Base-by-base conservation (phyloP, 2,329 filamentous ascomycete species). In the Diplodia scrobiculata region DNA sequence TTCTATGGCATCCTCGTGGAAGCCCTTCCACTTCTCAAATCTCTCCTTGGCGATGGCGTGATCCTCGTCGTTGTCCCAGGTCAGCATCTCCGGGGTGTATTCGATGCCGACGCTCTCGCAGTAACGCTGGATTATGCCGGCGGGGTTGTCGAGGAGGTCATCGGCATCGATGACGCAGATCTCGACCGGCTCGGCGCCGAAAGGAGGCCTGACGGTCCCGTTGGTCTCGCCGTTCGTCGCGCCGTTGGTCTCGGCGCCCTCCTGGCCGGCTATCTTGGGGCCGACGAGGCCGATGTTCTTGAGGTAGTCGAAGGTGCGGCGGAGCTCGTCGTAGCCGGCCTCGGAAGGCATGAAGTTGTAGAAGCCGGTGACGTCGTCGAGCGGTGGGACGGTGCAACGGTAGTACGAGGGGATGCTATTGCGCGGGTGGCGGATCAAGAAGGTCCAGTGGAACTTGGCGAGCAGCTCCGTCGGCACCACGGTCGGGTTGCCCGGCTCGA, bases 21-120 rank as follows among this genome's bases (percentile, higher is more conserved):
- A 98, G 11, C 95, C 95, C 71, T 88, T 90, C 95, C 95, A 98
- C 82, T 99, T 98, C 80, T 93, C 92, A 79, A 98, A 98, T 19
- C 88, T 88, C 69, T 87, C 84, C 70, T 84, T 83, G 2, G 93
- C 94, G 68, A 85, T 81, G 62, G 79, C 72, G 71, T 92, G 87
- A 72, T 89, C 88, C 69, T 90, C 89, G 63, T 89, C 87, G 32
- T 89, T 87, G 68, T 90, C 86, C 95, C 95, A 98, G 67, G 85
- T 83, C 68, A 99, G 83, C 93, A 98, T 97, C 14, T 86, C 82
- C 0, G 87, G 86, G 52, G 81, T 81, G 77, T 89, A 99, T 17
- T 90, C 85, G 67, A 97, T 83, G 29, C 89, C 92, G 14, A 92
- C 91, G 71, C 88, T 89, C 70, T 87, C 84, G 81, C 94, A 98